Evolutionary conservation across 805 yeast genomes (phyloP).

Genomic region (Teunomyces gatunensis): DNA sequence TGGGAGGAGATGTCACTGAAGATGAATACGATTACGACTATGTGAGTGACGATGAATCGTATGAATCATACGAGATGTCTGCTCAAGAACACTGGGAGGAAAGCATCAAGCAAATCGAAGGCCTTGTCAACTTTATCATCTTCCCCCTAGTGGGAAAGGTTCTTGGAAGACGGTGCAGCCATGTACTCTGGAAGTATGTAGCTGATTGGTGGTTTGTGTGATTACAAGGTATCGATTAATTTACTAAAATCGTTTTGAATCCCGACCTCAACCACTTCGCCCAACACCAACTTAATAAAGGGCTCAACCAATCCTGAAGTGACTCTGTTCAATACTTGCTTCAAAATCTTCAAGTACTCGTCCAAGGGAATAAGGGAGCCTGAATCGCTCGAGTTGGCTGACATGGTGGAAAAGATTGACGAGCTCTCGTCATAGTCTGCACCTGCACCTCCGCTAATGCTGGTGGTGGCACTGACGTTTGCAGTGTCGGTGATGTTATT

Average conservation of each 20-base stretch:
- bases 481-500: constrained; percentile 6
- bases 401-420: constrained; percentile 35
- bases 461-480: not conserved
- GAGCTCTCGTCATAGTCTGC: constrained; percentile 23
- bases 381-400: constrained; percentile 21
- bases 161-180: constrained; percentile 54
- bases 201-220: constrained; percentile 34
- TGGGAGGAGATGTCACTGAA: constrained; percentile 1
- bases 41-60: constrained; percentile 9
- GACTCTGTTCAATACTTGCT: constrained; percentile 26
- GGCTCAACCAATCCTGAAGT: constrained; percentile 41
- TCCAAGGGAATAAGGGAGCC: constrained; percentile 24
- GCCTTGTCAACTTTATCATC: constrained; percentile 56
- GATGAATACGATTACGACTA: constrained; percentile 8
- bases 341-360: constrained; percentile 29
- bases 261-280: constrained; percentile 29
- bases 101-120: constrained; percentile 55
- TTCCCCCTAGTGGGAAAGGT: constrained; percentile 67
- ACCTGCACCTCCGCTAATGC: not conserved
- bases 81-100: constrained; percentile 78
- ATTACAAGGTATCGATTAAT: constrained; percentile 22
- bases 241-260: constrained; percentile 28
- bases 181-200: constrained; percentile 33
- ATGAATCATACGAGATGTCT: constrained; percentile 27
- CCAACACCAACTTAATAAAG: constrained; percentile 26